Evolutionary conservation across 2,329 filamentous ascomycete species (phyloP).

Genomic region (Aureobasidium sp.): DNA sequence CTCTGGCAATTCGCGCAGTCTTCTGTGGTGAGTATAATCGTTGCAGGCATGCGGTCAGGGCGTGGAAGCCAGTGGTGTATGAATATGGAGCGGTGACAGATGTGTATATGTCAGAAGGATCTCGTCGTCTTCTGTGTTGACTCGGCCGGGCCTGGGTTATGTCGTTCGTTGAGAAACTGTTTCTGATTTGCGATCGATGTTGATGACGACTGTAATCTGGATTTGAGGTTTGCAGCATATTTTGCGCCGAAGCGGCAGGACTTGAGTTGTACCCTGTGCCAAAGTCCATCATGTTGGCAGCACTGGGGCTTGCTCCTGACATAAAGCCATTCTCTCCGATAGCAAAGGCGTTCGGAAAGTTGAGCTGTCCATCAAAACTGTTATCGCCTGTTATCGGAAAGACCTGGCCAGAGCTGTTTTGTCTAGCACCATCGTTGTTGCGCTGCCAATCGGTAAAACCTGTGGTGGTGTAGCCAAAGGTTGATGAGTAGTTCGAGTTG

Average conservation of each 20-base stretch:
- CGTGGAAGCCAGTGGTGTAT: conserved; percentile 85
- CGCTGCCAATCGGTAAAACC: conserved; percentile 22
- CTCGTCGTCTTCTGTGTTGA: conserved; percentile 46
- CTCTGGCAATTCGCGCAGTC: conserved; percentile 74
- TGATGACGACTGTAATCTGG: conserved; percentile 15
- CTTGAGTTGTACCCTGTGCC: conserved; percentile 28
- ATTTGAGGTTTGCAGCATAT: not conserved
- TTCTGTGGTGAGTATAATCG: conserved; percentile 70
- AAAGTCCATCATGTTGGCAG: conserved; percentile 40
- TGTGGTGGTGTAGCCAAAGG: conserved; percentile 17
- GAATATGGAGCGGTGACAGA: conserved; percentile 85
- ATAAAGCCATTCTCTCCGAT: conserved; percentile 51
- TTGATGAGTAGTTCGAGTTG: conserved; percentile 17
- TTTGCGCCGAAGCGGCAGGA: conserved; percentile 11
- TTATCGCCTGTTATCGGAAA: conserved; percentile 35
- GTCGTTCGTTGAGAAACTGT: conserved; percentile 22
- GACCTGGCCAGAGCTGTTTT: conserved; percentile 34
- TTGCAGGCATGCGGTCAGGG: conserved; percentile 70
- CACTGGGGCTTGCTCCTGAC: conserved; percentile 49
- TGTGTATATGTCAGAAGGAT: conserved; percentile 81
- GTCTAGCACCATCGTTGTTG: conserved; percentile 31
- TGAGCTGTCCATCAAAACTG: conserved; percentile 21
- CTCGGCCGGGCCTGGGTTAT: conserved; percentile 16
- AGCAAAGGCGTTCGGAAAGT: conserved; percentile 49
- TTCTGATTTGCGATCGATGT: conserved; percentile 22